Evolutionary conservation across 2,329 filamentous ascomycete genomes (phyloP).

Genomic region (Aspergillus sp.): DNA sequence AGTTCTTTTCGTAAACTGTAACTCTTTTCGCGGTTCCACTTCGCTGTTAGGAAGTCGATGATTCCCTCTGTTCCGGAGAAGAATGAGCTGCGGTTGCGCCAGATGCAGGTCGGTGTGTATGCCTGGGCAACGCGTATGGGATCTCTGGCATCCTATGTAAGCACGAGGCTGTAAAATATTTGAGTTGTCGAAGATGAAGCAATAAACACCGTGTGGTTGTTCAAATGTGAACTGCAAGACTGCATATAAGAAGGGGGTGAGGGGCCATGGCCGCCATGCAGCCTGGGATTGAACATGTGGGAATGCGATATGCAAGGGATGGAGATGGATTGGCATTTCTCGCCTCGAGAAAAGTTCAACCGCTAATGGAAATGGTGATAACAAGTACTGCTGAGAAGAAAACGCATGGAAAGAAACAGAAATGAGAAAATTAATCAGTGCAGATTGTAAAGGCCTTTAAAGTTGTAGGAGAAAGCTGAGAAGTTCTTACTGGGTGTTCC

Average conservation of each 20-base stretch:
- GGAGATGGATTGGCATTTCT: background rate
- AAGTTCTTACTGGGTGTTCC: constrained; percentile 68
- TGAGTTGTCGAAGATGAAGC: background rate
- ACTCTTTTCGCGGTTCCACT: constrained; percentile 71
- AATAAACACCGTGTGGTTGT: background rate
- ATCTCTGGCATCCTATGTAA: constrained; percentile 49
- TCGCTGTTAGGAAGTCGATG: constrained; percentile 65
- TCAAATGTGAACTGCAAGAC: too few species aligned
- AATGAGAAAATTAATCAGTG: background rate
- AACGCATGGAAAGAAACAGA: background rate
- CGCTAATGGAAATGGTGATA: too few species aligned
- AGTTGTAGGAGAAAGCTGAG: background rate
- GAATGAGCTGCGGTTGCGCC: constrained; percentile 75
- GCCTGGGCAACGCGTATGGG: constrained; percentile 65
- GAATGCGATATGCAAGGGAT: constrained; percentile 5
- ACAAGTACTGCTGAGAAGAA: background rate
- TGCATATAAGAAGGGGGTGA: background rate
- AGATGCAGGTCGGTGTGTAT: constrained; percentile 75
- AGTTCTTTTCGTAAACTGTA: constrained; percentile 81
- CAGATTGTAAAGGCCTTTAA: background rate
- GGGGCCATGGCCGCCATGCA: background rate
- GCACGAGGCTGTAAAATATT: background rate
- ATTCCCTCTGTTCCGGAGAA: constrained; percentile 68
- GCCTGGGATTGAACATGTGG: background rate
- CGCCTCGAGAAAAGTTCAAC: background rate